Evolutionary conservation across 768 basidiomycete species (phyloP), one percentile per base, ranked within the genome.

Genomic region (Podaxis sp.): DNA sequence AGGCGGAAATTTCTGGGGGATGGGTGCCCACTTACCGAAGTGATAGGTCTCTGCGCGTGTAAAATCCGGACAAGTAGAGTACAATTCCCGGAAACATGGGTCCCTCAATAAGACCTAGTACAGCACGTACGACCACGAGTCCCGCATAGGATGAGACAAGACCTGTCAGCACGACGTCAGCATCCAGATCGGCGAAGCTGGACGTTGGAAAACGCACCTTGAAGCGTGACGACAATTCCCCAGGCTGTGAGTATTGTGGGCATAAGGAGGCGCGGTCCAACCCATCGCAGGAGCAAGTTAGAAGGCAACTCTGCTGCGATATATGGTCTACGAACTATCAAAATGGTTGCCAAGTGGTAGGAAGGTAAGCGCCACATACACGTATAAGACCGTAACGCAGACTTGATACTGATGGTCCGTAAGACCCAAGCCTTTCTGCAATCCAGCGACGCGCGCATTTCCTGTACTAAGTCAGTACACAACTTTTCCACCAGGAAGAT

Each of bases 61-160:
- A 77, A 64, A 77, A 77, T 12, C 71, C 69, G n/a, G 76, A 77
- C 8, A 82, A 72, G 59, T 80, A 81, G 1, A 81, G 72, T 1
- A 76, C 75, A 38, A 77, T 76, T 19, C 76, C 75, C 29, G 76
- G 74, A 69, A 71, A 80, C 79, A 70, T 69, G 7, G 67, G 75
- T 67, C 84, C 86, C 74, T 86, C 84, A 25, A 81, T 60, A 19
- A 82, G 68, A 3, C 86, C 86, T 5, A 86, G 73, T 62, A 85
- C 76, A 54, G 82, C 78, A 22, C 87, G 73, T 56, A 79, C 82
- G 3, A 75, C 76, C 19, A 85, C 69, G 22, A 88, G 75, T 2
- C 84, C 81, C 11, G 71, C 72, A 65, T 82, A 82, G 6, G 72
- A 77, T 7, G 70, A 72, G 27, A 86, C 78, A 13, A 82, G 65